These are phyloP conservation scores for Aphanomyces invadans DNA, from an alignment of 352 stramenopile species.

Conservation along the genomic window DNA sequence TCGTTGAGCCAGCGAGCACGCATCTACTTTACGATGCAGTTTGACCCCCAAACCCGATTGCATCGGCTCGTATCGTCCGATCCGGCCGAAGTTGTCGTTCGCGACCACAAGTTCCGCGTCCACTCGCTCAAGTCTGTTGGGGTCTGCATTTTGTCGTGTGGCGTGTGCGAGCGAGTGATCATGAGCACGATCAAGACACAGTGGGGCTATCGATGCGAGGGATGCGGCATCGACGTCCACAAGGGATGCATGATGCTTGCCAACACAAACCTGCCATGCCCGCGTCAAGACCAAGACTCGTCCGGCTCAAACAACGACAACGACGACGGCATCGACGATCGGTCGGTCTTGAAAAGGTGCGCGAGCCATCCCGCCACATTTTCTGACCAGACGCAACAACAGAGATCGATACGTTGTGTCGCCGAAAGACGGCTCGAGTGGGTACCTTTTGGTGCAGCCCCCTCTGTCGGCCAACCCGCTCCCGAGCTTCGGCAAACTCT, in stretches of 20 bases:
- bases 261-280: slow-evolving; percentile 67
- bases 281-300: not conserved
- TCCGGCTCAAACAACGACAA: not conserved
- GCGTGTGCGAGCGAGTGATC: slow-evolving; percentile 74
- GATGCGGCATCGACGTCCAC: slow-evolving; percentile 73
- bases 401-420: not conserved
- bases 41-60: slow-evolving; percentile 10
- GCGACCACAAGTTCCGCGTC: slow-evolving; percentile 80
- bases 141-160: slow-evolving; percentile 66
- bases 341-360: no score
- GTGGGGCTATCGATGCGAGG: slow-evolving; percentile 80
- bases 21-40: slow-evolving; percentile 15
- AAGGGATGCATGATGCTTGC: slow-evolving; percentile 85
- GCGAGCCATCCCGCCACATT: slow-evolving; percentile 8
- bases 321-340: not conserved
- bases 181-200: slow-evolving; percentile 69
- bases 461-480: slow-evolving; percentile 11
- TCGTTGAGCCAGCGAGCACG: not conserved
- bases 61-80: slow-evolving; percentile 30
- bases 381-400: no score
- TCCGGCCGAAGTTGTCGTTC: slow-evolving; percentile 44
- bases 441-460: slow-evolving; percentile 14
- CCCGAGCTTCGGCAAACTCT: slow-evolving; percentile 44
- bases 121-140: slow-evolving; percentile 82
- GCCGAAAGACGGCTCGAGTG: not conserved